A percentile compares a stretch with the other conserved stretches of the same genome.
These are phyloP conservation scores for Podaxis sp. DNA, from an alignment of 768 basidiomycete genomes.

Conservation along the genomic window DNA sequence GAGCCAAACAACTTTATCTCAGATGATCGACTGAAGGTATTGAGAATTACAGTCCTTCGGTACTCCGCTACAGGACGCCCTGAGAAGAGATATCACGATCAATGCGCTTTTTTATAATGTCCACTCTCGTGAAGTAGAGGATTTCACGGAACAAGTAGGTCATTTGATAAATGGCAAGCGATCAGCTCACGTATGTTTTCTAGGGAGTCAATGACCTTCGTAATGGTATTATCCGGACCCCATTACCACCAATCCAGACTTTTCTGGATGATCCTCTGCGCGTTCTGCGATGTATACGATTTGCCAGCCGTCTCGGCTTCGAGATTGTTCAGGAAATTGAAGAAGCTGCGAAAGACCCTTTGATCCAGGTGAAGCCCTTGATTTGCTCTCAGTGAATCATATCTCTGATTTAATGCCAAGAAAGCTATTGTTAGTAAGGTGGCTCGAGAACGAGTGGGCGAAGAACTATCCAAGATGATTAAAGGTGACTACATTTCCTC, in stretches of 20 bases:
- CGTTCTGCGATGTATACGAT: constrained; percentile 86
- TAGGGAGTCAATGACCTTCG: constrained; percentile 86
- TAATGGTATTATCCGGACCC: constrained; percentile 81
- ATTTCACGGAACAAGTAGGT: constrained; percentile 73
- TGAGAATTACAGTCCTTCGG: constrained; percentile 68
- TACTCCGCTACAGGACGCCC: constrained; percentile 87
- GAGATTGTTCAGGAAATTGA: constrained; percentile 66
- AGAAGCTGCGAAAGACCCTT: constrained; percentile 55
- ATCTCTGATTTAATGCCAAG: constrained; percentile 34
- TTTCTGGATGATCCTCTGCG: constrained; percentile 94
- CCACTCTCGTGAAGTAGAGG: constrained; percentile 82
- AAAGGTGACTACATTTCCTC: constrained; percentile 49
- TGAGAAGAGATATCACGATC: constrained; percentile 90
- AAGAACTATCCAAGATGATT: constrained; percentile 94
- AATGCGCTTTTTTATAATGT: constrained; percentile 97
- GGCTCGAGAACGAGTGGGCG: constrained; percentile 86
- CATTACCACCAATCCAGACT: constrained; percentile 81
- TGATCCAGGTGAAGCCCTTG: constrained; percentile 55
- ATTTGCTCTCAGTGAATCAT: constrained; percentile 24
- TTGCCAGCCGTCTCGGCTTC: constrained; percentile 90
- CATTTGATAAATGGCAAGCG: neutral
- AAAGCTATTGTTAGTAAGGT: constrained; percentile 74
- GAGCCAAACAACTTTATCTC: constrained; percentile 27
- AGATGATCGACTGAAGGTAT: neutral
- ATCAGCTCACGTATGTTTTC: constrained; percentile 14